Conservation (phyloP, 345 rosid genomes). For the Xanthoceras sorbifolium region DNA sequence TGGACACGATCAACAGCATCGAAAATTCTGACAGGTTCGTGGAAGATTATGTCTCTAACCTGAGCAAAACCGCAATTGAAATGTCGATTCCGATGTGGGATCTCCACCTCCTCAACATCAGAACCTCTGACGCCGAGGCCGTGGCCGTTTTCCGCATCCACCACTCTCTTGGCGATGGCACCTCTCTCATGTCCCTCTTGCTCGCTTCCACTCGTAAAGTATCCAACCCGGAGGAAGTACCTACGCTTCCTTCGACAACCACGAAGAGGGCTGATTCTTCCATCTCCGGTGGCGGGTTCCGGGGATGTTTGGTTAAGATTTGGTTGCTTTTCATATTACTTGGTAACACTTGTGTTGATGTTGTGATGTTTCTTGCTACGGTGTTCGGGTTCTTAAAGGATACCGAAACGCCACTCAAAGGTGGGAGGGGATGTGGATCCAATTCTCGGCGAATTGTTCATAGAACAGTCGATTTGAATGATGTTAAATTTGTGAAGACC, state of each 20-base stretch:
- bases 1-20: neutral
- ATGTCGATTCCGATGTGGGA: slow-evolving; percentile 44
- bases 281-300: neutral
- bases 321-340: slow-evolving; percentile 9
- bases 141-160: slow-evolving; percentile 28
- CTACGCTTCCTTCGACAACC: slow-evolving; percentile 15
- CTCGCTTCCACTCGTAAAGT: slow-evolving; percentile 29
- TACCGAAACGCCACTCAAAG: slow-evolving; percentile 35
- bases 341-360: slow-evolving; percentile 34
- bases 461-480: slow-evolving; percentile 29
- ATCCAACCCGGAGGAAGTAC: slow-evolving; percentile 22
- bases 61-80: slow-evolving; percentile 21
- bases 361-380: slow-evolving; percentile 29
- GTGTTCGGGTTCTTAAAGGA: slow-evolving; percentile 23
- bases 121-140: slow-evolving; percentile 35
- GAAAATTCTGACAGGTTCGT: slow-evolving; percentile 25
- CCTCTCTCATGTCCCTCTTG: slow-evolving; percentile 41
- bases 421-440: slow-evolving; percentile 20
- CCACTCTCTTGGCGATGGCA: slow-evolving; percentile 43
- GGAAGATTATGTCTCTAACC: slow-evolving; percentile 34
- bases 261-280: neutral
- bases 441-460: slow-evolving; percentile 30
- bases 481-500: slow-evolving; percentile 35
- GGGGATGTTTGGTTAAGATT: neutral
- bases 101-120: slow-evolving; percentile 38